phyloP scores from a whole-genome alignment of 306 rosid species.

The Vigna angularis region DNA sequence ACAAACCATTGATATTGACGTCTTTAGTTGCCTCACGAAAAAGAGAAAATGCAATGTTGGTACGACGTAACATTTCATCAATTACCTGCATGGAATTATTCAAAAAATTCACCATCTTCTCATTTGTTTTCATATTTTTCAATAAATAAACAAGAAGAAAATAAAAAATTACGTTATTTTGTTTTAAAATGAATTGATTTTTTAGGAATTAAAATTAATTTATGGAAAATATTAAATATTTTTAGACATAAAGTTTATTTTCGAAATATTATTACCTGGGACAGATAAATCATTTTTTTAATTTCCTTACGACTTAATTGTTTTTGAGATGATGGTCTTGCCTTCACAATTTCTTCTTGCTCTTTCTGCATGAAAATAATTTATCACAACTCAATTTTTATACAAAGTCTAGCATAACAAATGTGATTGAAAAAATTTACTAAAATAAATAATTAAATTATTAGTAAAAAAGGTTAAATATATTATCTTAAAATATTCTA shows the following conservation, averaged over 20 bases:
- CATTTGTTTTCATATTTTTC: neutral
- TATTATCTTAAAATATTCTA: no score
- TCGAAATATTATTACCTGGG: constrained; percentile 36
- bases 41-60: neutral
- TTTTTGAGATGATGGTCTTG: neutral
- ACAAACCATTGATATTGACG: neutral
- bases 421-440: no score
- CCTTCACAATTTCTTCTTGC: constrained; percentile 37
- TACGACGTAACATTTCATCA: neutral
- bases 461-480: no score
- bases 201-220: no score
- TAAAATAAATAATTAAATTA: no score
- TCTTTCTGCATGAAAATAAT: constrained; percentile 44
- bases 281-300: constrained; percentile 60
- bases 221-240: no score
- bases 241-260: no score
- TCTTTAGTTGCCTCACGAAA: neutral
- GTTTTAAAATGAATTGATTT: no score
- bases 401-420: no score
- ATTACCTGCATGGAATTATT: neutral
- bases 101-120: neutral
- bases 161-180: no score
- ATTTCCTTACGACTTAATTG: constrained; percentile 44
- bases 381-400: no score
- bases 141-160: no score